Evolutionary conservation across 306 rosid genomes (phyloP), one percentile per base, ranked within the genome.

Genomic region (Psophocarpus tetragonolobus): DNA sequence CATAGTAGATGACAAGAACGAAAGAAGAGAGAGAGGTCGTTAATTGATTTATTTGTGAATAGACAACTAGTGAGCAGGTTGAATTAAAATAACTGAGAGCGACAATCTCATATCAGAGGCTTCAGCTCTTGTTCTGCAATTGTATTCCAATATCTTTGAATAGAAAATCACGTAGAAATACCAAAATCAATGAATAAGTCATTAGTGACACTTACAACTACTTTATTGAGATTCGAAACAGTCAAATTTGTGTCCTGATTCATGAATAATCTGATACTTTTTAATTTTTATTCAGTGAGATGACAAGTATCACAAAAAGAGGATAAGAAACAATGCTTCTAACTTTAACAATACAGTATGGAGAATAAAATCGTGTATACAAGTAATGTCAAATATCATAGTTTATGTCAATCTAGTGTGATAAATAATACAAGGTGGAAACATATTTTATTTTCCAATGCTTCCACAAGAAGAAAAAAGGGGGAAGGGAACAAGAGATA

Each of bases 361-460:
- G 26, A 58, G 73, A 44, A 71, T 30, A 42, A 71, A 54, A 72
- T 51, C 18, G 62, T 69, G 78, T 60, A 68, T 70, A 76, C 65
- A 82, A 71, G 82, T 74, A 44, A 77, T 44, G 66, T 30, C 58
- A 30, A 77, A 56, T 82, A 69, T 62, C 79, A 72, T 56, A 58
- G 79, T 76, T 57, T 33, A 77, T 64, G 39, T 29, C 35, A 57
- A 20, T 82, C 82, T 32, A 76, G 74, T 70, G 68, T 76, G 47
- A 53, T 82, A 71, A 82, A 71, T 71, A 71, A 64, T 70, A 82
- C 85, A 76, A 38, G 53, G 85, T 71, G 78, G 74, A 82, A 82
- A 41, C 82, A 68, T 80, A 48, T 53, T 72, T 72, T 72, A 64
- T 72, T 78, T 77, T 66, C 71, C 61, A 44, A 57, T 73, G 80